Percentiles rank a stretch among this genome's conserved stretches.
phyloP scores from a whole-genome alignment of 768 basidiomycete genomes.

The Boletus vermiculosoides region DNA sequence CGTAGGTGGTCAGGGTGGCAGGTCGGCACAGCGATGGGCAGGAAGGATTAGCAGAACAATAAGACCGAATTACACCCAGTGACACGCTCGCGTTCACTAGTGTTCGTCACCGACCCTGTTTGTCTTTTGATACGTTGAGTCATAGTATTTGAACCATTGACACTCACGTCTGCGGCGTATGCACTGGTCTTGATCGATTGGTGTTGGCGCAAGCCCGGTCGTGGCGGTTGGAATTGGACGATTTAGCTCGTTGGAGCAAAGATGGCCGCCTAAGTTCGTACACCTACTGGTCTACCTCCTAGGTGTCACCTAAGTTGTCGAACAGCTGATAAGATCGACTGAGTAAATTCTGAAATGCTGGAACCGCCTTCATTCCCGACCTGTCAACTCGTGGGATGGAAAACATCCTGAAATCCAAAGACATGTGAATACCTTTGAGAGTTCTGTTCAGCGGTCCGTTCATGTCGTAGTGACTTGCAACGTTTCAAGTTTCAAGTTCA shows the following conservation, averaged over 20 bases:
- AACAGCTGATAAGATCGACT: background rate
- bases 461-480: background rate
- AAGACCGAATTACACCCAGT: background rate
- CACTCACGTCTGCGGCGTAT: background rate
- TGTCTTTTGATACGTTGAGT: background rate
- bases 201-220: background rate
- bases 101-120: background rate
- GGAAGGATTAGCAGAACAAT: background rate
- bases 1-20: background rate
- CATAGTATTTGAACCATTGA: background rate
- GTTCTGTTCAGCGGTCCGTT: background rate
- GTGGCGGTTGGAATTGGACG: too few species aligned
- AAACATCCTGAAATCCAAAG: background rate
- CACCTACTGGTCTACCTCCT: background rate
- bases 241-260: background rate
- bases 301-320: background rate
- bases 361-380: background rate
- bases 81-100: background rate
- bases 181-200: background rate
- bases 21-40: background rate
- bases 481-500: background rate
- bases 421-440: background rate
- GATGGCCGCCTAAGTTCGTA: background rate
- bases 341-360: background rate
- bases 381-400: background rate